Evolutionary conservation across 306 rosid genomes (phyloP).

Genomic region (Pyrus communis): DNA sequence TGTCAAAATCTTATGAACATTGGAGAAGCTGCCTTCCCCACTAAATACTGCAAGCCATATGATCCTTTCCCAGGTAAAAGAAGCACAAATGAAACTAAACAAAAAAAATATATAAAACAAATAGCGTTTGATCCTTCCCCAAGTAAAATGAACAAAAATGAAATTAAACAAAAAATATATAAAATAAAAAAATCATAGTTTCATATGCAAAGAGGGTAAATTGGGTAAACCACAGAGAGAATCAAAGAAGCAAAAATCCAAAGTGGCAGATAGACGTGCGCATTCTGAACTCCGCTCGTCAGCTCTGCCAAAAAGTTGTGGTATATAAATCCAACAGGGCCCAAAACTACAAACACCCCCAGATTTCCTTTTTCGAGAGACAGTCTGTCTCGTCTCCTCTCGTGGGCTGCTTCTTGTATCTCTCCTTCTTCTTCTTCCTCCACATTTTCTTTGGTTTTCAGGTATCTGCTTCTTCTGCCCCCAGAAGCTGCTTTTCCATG

Average conservation of each 20-base stretch:
- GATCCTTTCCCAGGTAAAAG: neutral
- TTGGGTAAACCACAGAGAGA: neutral
- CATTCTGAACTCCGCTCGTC: slow-evolving; percentile 11
- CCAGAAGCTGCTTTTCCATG: slow-evolving; percentile 20
- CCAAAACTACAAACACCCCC: slow-evolving; percentile 9
- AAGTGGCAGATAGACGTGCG: slow-evolving; percentile 8
- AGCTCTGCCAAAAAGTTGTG: neutral
- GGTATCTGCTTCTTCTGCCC: neutral
- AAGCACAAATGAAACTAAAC: too few species aligned
- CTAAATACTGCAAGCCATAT: neutral
- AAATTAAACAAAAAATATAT: neutral
- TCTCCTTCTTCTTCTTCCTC: neutral
- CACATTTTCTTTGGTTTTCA: neutral
- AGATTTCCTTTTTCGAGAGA: slow-evolving; percentile 18
- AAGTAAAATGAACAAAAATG: too few species aligned
- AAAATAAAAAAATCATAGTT: neutral
- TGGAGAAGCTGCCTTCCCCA: neutral
- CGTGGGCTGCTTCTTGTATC: slow-evolving; percentile 11
- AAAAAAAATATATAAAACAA: too few species aligned
- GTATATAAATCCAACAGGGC: neutral
- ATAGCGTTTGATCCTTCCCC: too few species aligned
- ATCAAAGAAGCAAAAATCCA: neutral
- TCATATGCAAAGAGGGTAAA: neutral
- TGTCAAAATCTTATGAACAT: neutral
- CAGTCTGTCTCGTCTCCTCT: slow-evolving; percentile 31